Conservation (phyloP, 2,329 filamentous ascomycete genomes). For the Myriosclerotinia curreyana region DNA sequence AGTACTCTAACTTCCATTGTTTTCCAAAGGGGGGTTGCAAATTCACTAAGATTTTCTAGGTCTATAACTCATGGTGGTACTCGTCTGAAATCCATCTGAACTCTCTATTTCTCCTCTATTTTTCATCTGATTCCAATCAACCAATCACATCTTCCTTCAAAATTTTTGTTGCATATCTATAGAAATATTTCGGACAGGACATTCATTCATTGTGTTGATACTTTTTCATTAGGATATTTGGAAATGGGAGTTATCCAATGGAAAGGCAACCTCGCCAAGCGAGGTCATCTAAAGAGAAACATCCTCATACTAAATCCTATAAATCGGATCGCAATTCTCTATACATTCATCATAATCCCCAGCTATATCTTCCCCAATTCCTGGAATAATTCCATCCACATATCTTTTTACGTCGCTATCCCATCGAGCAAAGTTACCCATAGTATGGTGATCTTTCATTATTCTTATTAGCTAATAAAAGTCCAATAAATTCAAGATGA, state of each 20-base stretch:
- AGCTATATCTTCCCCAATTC: background rate
- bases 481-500: too few relatives aligned
- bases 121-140: background rate
- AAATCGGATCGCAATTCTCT: too few relatives aligned
- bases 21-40: background rate
- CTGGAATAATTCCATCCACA: background rate
- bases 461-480: too few relatives aligned
- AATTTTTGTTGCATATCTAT: conserved; percentile 2
- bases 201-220: too few relatives aligned
- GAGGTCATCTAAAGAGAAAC: background rate
- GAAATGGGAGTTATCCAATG: too few relatives aligned
- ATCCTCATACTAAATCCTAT: too few relatives aligned
- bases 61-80: too few relatives aligned
- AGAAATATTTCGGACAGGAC: too few relatives aligned
- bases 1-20: background rate
- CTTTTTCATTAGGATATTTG: too few relatives aligned
- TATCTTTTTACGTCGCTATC: background rate
- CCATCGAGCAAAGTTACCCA: conserved; percentile 1
- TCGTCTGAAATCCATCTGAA: background rate
- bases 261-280: background rate
- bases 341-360: too few relatives aligned
- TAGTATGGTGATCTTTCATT: background rate
- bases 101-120: background rate
- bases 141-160: background rate
- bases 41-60: too few relatives aligned